Evolutionary conservation across 208 protist species (phyloP), one percentile per base, ranked within the genome.

Genomic region (Crithidia brevicula): DNA sequence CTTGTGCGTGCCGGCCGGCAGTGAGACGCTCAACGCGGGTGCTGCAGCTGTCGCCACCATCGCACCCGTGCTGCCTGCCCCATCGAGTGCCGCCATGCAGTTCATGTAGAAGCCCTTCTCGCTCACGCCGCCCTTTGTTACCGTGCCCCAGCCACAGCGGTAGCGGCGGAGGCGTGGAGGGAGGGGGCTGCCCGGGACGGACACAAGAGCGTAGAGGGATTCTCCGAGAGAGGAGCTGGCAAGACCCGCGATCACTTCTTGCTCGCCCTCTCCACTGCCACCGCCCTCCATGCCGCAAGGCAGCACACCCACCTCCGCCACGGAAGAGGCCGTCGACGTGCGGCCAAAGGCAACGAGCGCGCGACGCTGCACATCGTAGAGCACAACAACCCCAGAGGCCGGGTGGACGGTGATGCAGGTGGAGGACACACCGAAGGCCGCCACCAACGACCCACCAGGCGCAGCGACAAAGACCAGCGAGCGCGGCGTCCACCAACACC

Each of bases 401-500:
- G 61, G 63, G 45, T 76, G 70, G 3, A 70, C 54, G n/a, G 70
- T 60, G 38, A 36, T 47, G 56, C 70, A 76, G 28, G 36, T 60
- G 15, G 62, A 66, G 13, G 0, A 1, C 10, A 36, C 40, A 11
- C 25, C 40, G 34, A 59, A 56, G 9, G 62, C 53, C 4, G 27
- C 51, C 8, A 65, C 23, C 4, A 76, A 30, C 1, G 54, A 31
- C 10, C 62, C 53, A 33, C 52, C 59, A 36, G 62, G 54, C 7
- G 70, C 33, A 2, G 62, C 33, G 13, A 70, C 34, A 25, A 76
- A 69, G 22, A 70, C 18, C 18, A 76, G 23, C 43, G 30, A 11
- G 10, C 58, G 53, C 42, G 61, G 62, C 2, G 70, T 70, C 70
- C 70, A 76, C 70, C 70, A 76, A 47, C 60, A 67, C 62, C 70